Percentiles rank a stretch among this genome's conserved stretches.
These are phyloP conservation scores for Helotiales sp. DNA, from an alignment of 2,329 filamentous ascomycete genomes.

Conservation along the genomic window DNA sequence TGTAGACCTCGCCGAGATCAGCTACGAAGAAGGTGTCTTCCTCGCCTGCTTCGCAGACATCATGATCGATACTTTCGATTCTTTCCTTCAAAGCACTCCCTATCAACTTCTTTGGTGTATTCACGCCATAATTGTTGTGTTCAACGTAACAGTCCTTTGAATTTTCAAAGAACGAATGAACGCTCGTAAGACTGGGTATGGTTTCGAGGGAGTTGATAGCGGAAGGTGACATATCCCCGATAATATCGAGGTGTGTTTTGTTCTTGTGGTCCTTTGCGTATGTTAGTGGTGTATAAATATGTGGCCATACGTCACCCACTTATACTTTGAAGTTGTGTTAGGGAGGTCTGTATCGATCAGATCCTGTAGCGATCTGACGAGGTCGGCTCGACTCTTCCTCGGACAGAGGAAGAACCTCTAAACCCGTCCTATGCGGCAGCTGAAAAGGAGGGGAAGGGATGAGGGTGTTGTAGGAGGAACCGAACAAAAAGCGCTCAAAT, in stretches of 20 bases:
- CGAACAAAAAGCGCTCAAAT: constrained; percentile 51
- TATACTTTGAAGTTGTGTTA: constrained; percentile 59
- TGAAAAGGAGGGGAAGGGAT: constrained; percentile 66
- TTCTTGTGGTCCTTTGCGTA: constrained; percentile 3
- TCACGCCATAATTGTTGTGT: constrained; percentile 29
- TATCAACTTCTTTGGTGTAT: constrained; percentile 74
- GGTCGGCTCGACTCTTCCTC: constrained; percentile 99
- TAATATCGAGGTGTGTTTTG: constrained; percentile 23
- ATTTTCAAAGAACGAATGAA: constrained; percentile 32
- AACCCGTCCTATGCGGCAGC: constrained; percentile 99
- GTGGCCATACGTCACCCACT: constrained; percentile 17
- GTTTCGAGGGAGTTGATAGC: constrained; percentile 55
- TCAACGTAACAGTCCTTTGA: constrained; percentile 30
- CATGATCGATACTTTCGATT: constrained; percentile 80
- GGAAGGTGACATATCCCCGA: constrained; percentile 66
- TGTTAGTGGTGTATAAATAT: constrained; percentile 4
- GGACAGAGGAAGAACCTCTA: constrained; percentile 97
- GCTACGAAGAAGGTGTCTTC: constrained; percentile 99
- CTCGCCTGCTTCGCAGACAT: constrained; percentile 85
- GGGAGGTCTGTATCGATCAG: constrained; percentile 92
- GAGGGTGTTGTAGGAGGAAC: constrained; percentile 49
- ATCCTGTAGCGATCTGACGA: constrained; percentile 88
- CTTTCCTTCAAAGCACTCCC: constrained; percentile 83
- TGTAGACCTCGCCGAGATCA: constrained; percentile 97
- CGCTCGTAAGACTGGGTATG: constrained; percentile 33